Percentiles rank a stretch among this genome's conserved stretches.
These are phyloP conservation scores for Gleditsia sinensis DNA, from an alignment of 306 rosid genomes.

Conservation along the genomic window DNA sequence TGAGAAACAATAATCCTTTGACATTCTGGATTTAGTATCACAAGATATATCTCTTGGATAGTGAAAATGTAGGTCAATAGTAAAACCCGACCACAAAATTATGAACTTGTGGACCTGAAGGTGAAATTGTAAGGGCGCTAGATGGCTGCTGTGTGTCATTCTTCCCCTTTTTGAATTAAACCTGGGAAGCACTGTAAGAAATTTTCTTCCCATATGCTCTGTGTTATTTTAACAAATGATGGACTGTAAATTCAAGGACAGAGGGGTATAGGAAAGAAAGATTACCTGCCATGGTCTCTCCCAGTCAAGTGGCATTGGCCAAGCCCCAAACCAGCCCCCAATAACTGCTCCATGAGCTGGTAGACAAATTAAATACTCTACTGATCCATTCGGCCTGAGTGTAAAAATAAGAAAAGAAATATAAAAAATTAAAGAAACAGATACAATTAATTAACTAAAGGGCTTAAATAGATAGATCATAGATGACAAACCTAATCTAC, in stretches of 20 bases:
- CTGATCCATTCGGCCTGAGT: slow-evolving; percentile 62
- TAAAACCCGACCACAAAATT: background rate
- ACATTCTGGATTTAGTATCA: background rate
- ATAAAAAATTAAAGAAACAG: too few relatives aligned
- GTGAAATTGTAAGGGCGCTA: background rate
- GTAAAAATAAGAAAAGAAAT: background rate
- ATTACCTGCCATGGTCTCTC: slow-evolving; percentile 95
- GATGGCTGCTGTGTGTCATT: background rate
- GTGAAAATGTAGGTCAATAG: background rate
- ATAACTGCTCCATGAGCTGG: slow-evolving; percentile 89
- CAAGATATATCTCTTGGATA: background rate
- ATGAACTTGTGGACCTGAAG: background rate
- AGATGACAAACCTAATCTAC: background rate
- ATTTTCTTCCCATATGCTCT: background rate
- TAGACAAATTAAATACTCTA: slow-evolving; percentile 73
- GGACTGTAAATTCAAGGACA: slow-evolving; percentile 7
- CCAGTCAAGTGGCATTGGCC: slow-evolving; percentile 99
- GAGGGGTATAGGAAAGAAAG: slow-evolving; percentile 4
- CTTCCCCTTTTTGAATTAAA: background rate
- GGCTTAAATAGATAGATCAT: slow-evolving; percentile 1
- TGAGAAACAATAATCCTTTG: background rate
- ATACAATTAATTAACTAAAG: slow-evolving; percentile 13
- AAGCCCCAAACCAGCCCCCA: slow-evolving; percentile 98
- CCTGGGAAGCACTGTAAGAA: background rate
- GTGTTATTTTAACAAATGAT: background rate